Evolutionary conservation across 2,329 filamentous ascomycete genomes (phyloP).

Genomic region (Myriosclerotinia scirpicola): DNA sequence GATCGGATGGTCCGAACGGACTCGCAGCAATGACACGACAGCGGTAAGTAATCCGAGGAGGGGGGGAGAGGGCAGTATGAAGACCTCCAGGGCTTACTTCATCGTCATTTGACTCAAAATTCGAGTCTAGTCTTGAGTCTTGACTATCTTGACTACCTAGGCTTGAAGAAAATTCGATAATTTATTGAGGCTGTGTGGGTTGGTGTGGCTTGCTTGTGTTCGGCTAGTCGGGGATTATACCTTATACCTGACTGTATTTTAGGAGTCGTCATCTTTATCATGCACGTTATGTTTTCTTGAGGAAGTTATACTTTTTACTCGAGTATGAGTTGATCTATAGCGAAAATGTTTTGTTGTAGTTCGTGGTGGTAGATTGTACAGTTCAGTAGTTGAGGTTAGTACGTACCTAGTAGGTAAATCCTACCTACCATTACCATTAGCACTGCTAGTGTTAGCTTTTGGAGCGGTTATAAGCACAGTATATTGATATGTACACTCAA

Average conservation of each 20-base stretch:
- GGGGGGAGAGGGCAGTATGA: background rate
- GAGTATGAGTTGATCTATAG: background rate
- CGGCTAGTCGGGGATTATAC: background rate
- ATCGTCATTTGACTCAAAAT: background rate
- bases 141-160: background rate
- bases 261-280: too few relatives aligned
- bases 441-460: background rate
- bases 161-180: slow-evolving; percentile 1
- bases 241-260: background rate
- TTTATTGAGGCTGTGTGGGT: slow-evolving; percentile 4
- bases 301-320: background rate
- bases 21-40: background rate
- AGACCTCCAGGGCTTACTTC: too few relatives aligned
- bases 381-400: background rate
- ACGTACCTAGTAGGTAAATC: background rate
- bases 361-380: background rate
- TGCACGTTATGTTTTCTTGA: background rate
- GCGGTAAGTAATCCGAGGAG: background rate
- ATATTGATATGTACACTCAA: background rate
- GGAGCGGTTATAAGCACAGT: background rate
- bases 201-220: slow-evolving; percentile 5
- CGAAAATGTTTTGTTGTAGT: background rate
- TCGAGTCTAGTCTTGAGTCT: background rate
- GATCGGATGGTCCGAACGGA: background rate
- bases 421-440: background rate